Evolutionary conservation across 23 red algal genomes (phyloP).

Genomic region (Chondrus crispus): DNA sequence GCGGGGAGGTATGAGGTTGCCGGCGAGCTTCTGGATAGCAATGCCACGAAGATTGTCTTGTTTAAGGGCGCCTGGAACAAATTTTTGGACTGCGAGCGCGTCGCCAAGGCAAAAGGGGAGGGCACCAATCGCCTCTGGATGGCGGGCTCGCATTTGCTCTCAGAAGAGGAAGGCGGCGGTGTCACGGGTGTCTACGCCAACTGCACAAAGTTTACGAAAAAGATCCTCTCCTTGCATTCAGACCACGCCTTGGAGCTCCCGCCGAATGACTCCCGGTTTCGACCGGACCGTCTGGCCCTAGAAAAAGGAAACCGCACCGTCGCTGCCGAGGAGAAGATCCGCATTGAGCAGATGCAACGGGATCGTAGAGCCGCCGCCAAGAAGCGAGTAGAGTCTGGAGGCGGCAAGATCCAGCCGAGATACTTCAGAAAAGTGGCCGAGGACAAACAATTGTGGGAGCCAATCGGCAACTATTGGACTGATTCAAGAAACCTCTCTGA

Average conservation of each 20-base stretch:
- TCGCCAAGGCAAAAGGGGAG: slow-evolving; percentile 60
- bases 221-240: slow-evolving; percentile 26
- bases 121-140: slow-evolving; percentile 74
- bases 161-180: slow-evolving; percentile 59
- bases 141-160: slow-evolving; percentile 39
- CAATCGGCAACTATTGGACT: slow-evolving; percentile 55
- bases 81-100: slow-evolving; percentile 57
- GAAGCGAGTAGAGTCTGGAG: background rate
- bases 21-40: slow-evolving; percentile 37
- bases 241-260: slow-evolving; percentile 47
- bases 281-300: slow-evolving; percentile 77
- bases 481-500: slow-evolving; percentile 1
- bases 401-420: background rate
- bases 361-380: slow-evolving; percentile 14
- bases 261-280: slow-evolving; percentile 79
- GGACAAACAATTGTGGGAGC: slow-evolving; percentile 43
- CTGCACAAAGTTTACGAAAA: slow-evolving; percentile 50
- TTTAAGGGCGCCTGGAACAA: slow-evolving; percentile 81
- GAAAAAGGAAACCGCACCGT: slow-evolving; percentile 55
- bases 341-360: slow-evolving; percentile 85
- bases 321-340: slow-evolving; percentile 73
- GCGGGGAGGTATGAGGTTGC: slow-evolving; percentile 57
- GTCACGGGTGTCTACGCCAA: slow-evolving; percentile 20
- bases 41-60: slow-evolving; percentile 23
- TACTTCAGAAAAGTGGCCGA: slow-evolving; percentile 43